Evolutionary conservation across 257 asterid genomes (phyloP), one percentile per base, ranked within the genome.

Genomic region (Salvia splendens): DNA sequence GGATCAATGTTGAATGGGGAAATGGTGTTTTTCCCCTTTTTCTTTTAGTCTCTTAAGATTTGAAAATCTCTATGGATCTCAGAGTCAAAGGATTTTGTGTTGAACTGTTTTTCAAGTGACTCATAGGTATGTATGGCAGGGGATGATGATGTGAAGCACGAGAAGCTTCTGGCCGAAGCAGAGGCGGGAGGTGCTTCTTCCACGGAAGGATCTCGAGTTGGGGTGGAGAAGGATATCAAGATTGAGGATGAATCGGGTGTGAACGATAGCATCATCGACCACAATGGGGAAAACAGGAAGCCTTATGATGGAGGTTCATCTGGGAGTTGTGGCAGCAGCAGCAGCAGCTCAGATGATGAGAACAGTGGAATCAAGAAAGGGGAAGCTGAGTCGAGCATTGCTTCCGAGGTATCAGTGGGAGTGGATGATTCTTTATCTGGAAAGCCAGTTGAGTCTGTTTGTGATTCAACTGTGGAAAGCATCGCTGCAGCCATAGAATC

Each of bases 331-430:
- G 68, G 82, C 10, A 24, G 69, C n/a, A 45, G 72, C 12, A 51
- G 77, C 69, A 72, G 78, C 77, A 78, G 77, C 61, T 83, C 85
- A 15, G 82, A 61, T 56, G 83, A 79, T n/a, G 84, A 84, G 54
- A 47, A 60, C 41, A 68, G 2, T 28, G 65, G 54, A 60, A 51
- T 59, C 48, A 61, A 78, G 67, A 70, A 68, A 63, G 70, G 50
- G 64, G 16, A 66, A 46, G 72, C 73, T 24, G 71, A 50, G 20
- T 69, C 66, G 14, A 77, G 71, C 47, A 16, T 32, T 65, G 55
- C 70, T 55, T 64, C 81, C 11, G 67, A 65, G 51, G 75, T 55
- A 54, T 66, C 78, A 42, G 64, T 53, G 38, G 65, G 73, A 52
- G 59, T 28, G 57, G 61, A 35, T 60, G 83, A 82, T 46, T 65